Evolutionary conservation across 2,329 filamentous ascomycete species (phyloP).

Genomic region (Fusarium protoensiforme): DNA sequence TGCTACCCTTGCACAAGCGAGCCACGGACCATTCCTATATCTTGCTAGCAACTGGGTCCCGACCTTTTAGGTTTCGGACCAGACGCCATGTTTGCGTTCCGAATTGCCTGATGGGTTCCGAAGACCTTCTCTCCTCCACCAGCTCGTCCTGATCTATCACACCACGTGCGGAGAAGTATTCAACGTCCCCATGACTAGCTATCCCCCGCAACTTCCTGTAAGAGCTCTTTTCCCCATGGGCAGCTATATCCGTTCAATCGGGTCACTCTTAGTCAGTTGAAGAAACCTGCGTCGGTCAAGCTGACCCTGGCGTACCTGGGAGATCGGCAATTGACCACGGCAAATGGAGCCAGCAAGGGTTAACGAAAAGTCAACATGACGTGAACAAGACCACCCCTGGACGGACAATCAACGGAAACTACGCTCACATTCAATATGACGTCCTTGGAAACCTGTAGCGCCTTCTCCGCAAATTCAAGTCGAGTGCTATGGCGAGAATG

Average conservation of each 20-base stretch:
- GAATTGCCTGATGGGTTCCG: conserved; percentile 2
- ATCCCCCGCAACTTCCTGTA: not conserved
- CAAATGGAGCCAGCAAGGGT: not conserved
- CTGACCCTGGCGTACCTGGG: not conserved
- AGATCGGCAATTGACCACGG: not conserved
- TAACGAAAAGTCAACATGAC: not conserved
- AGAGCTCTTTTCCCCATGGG: conserved; percentile 1
- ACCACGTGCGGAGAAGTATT: not conserved
- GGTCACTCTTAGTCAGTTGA: not conserved
- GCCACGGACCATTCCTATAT: not conserved
- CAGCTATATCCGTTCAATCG: not conserved
- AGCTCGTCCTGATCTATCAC: not conserved
- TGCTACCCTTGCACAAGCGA: not conserved
- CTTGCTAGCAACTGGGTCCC: not conserved
- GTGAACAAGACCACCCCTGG: not conserved
- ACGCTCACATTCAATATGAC: not conserved
- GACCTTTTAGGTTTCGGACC: not conserved
- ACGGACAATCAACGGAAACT: not conserved
- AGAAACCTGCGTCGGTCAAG: not conserved
- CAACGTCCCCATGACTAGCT: not conserved
- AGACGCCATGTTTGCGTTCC: not conserved
- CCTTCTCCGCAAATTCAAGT: not conserved
- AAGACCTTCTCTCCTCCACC: not conserved
- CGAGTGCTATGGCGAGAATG: not conserved
- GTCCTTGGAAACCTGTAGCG: not conserved